Conservation (phyloP, 495 filamentous ascomycete species). For the Penicillium daleae region DNA sequence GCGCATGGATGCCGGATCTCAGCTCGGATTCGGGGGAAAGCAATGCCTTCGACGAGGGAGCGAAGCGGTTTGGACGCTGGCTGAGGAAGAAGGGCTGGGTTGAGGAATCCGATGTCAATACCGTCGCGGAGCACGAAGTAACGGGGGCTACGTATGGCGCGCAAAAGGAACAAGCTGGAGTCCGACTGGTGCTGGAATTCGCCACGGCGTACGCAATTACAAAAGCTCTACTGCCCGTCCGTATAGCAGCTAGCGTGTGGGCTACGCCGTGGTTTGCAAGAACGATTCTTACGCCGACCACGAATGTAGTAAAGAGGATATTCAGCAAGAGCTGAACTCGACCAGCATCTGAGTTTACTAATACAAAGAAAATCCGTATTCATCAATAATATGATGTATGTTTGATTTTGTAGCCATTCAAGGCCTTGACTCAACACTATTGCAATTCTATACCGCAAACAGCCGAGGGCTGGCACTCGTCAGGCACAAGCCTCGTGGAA, state of each 20-base stretch:
- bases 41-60: slow-evolving; percentile 53
- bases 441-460: slow-evolving; percentile 28
- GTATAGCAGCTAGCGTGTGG: slow-evolving; percentile 79
- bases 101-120: slow-evolving; percentile 46
- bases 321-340: slow-evolving; percentile 38
- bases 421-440: slow-evolving; percentile 25
- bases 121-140: slow-evolving; percentile 32
- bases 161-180: slow-evolving; percentile 36
- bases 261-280: slow-evolving; percentile 94
- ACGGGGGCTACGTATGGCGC: not conserved
- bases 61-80: slow-evolving; percentile 60
- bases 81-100: slow-evolving; percentile 66
- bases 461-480: slow-evolving; percentile 20
- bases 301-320: slow-evolving; percentile 38
- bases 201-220: slow-evolving; percentile 88
- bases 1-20: slow-evolving; percentile 61
- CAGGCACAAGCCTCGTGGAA: slow-evolving; percentile 22
- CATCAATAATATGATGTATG: slow-evolving; percentile 29
- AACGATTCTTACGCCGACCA: slow-evolving; percentile 56
- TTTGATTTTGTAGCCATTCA: slow-evolving; percentile 37
- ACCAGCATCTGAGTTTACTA: not conserved
- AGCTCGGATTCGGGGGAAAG: slow-evolving; percentile 53
- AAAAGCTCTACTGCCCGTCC: slow-evolving; percentile 77
- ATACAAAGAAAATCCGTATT: not conserved
- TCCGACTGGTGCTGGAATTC: slow-evolving; percentile 65